Base-by-base conservation (phyloP, 1,284 basidiomycete genomes). In the Tremellales sp. region DNA sequence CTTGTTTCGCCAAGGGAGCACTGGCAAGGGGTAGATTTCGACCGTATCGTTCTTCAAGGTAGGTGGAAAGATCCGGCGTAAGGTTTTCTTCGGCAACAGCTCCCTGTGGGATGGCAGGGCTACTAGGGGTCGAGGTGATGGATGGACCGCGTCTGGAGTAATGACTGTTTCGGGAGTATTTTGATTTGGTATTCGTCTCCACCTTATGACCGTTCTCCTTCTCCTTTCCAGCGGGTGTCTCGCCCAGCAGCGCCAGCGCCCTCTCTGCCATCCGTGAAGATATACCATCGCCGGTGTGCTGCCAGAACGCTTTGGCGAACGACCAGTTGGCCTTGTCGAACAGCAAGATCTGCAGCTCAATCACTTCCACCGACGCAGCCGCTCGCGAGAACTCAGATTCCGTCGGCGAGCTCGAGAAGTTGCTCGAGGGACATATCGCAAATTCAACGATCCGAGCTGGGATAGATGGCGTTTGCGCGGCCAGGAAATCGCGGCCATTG, bases 41-140 rank as follows among this genome's bases (percentile, higher is more conserved):
- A 0, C 92, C 94, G 59, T 97, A 98, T 18, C 93, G 83, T 72
- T 98, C 93, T 70, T 98, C 95, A 31, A 98, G 77, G 59, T 79
- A 81, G 2, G 74, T 75, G 7, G 75, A 65, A 29, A 78, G 73
- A 47, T 79, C 78, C 13, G 72, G 48, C 4, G 66, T 67, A 9
- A 75, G 60, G 47, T 66, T 65, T 28, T 78, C 76, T n/a, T 67
- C 65, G 4, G 54, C 46, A 9, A 61, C 50, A 12, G 48, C 38
- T 19, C 66, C 63, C 37, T 32, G 42, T 26, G 44, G 48, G 22
- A 50, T 34, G 18, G 43, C 44, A 10, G 43, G 50, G 2, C 47
- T 42, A 4, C 47, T 32, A 1, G 55, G 44, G 9, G 52, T 45
- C 5, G 55, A 16, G 5, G 55, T 31, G 14, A 43, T 32, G 1